Conservation (phyloP, 108 stramenopile species). For the Cylindrotheca fusiformis region DNA sequence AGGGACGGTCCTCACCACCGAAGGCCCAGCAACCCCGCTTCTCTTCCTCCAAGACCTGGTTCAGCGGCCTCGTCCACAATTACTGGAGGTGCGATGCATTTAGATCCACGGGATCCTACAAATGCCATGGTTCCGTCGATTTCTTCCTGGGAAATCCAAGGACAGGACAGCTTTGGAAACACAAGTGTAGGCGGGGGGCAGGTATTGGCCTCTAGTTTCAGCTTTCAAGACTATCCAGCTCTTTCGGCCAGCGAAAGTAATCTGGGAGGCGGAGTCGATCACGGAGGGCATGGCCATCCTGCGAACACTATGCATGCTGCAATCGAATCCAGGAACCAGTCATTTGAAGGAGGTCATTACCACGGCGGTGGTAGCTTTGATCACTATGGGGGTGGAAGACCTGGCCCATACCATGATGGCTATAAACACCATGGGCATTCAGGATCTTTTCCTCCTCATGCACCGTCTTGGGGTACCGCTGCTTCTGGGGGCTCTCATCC, state of each 20-base stretch:
- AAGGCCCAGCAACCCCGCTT: slow-evolving; percentile 12
- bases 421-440: slow-evolving; percentile 20
- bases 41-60: slow-evolving; percentile 44
- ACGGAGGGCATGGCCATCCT: slow-evolving; percentile 5
- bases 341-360: slow-evolving; percentile 59
- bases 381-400: slow-evolving; percentile 27
- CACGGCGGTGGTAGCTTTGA: slow-evolving; percentile 41
- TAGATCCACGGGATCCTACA: slow-evolving; percentile 21
- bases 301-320: slow-evolving; percentile 14
- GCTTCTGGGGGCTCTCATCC: slow-evolving; percentile 32
- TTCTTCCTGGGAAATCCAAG: slow-evolving; percentile 68
- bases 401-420: slow-evolving; percentile 9
- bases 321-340: slow-evolving; percentile 58
- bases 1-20: slow-evolving; percentile 9
- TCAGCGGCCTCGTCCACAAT: slow-evolving; percentile 43
- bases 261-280: slow-evolving; percentile 11
- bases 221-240: slow-evolving; percentile 60
- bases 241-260: slow-evolving; percentile 39
- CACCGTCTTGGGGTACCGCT: slow-evolving; percentile 42
- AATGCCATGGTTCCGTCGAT: slow-evolving; percentile 39
- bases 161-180: slow-evolving; percentile 60
- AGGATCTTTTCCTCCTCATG: slow-evolving; percentile 39
- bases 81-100: slow-evolving; percentile 33
- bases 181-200: slow-evolving; percentile 37
- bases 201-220: slow-evolving; percentile 41